Percentiles rank a stretch among this genome's conserved stretches.
These are phyloP conservation scores for Rutidosis leptorrhynchoides DNA, from an alignment of 129 eudicot species.

Conservation along the genomic window DNA sequence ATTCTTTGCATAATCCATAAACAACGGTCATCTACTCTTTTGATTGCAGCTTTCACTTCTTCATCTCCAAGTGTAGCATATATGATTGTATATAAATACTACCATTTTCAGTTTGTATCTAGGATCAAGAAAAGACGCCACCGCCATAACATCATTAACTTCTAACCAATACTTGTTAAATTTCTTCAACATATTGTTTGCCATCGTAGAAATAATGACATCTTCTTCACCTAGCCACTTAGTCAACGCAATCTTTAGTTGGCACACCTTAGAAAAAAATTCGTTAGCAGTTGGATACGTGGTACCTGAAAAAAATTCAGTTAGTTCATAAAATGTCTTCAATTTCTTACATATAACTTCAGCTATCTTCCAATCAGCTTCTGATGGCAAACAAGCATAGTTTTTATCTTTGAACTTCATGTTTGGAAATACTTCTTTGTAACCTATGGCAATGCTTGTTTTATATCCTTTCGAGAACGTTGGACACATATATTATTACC, in stretches of 20 bases:
- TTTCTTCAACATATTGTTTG: not conserved
- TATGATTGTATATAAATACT: not conserved
- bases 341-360: too few species aligned
- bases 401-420: not conserved
- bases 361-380: not conserved
- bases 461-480: too few species aligned
- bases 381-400: not conserved
- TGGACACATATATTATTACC: too few species aligned
- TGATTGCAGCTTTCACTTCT: not conserved
- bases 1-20: not conserved
- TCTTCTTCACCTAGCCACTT: not conserved
- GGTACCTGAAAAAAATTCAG: not conserved
- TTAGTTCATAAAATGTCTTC: not conserved
- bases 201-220: not conserved
- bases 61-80: not conserved
- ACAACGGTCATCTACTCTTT: not conserved
- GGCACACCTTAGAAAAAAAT: not conserved
- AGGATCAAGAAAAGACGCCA: too few species aligned
- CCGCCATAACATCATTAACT: constrained; percentile 1
- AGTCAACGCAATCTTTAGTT: not conserved
- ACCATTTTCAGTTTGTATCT: not conserved
- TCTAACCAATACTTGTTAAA: constrained; percentile 1
- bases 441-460: not conserved
- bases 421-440: not conserved
- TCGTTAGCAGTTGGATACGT: not conserved